Base-by-base conservation (phyloP, 1,284 basidiomycete species). In the Moesziomyces antarcticus region DNA sequence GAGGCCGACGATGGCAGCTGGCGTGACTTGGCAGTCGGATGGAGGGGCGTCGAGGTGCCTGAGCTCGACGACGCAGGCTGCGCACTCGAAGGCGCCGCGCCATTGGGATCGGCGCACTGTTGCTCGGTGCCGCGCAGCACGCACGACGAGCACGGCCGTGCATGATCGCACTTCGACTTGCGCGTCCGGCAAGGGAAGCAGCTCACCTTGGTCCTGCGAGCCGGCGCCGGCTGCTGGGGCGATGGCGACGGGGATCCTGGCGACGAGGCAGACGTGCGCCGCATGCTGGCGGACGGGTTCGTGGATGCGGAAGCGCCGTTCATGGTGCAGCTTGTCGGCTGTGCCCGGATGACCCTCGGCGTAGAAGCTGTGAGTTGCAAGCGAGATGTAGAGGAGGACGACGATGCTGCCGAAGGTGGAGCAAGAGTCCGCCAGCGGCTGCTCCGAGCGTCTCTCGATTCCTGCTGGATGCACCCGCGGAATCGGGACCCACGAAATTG, bases 151-250 rank as follows among this genome's bases (percentile, higher is more conserved):
- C 68, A 71, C 13, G 68, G 68, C 6, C 62, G 45, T 2, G 68
- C 56, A 42, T 71, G 68, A 41, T 71, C 68, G 48, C 68, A 71
- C 20, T 71, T 71, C 8, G 62, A 65, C 24, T 71, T 71, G 54
- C 68, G 68, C 37, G 50, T 55, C 33, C 62, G 63, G 42, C 67
- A 70, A 0, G 61, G 67, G 13, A 60, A 54, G 33, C 67, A 70
- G 49, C 67, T 70, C n/a, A 70, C 45, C 50, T 64, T 70, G n/a
- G 67, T 60, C 21, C 61, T 33, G 24, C 50, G 58, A 20, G 50
- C 42, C 41, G 61, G 50, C n/a, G 49, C 40, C 1, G 40, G 47
- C 41, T 50, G 49, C 33, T 56, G 37, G 13, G 37, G 52, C 5
- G 60, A 57, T 1, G 51, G 56, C 27, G 51, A 50, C 6, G 55